Conservation (phyloP, 768 basidiomycete genomes). For the Mycena capillaripes region DNA sequence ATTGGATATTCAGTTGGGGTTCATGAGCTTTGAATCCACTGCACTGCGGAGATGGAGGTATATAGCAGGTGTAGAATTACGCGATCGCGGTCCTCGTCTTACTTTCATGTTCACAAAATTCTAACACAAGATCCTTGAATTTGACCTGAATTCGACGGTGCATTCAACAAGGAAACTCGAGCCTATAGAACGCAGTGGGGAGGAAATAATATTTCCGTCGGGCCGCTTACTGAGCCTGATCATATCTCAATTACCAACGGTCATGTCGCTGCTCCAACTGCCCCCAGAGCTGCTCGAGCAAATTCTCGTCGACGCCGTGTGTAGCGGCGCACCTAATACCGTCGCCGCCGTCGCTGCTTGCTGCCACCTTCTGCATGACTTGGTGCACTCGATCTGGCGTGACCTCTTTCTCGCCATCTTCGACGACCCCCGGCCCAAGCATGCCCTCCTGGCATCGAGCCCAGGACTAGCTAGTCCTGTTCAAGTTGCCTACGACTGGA, state of each 20-base stretch:
- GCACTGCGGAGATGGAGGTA: background rate
- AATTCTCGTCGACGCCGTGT: slow-evolving; percentile 45
- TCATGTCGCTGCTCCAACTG: slow-evolving; percentile 21
- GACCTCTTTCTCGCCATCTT: slow-evolving; percentile 62
- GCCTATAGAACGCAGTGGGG: no score
- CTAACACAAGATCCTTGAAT: no score
- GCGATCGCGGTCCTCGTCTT: no score
- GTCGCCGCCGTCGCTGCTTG: slow-evolving; percentile 51
- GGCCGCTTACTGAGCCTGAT: no score
- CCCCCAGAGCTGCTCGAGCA: slow-evolving; percentile 59
- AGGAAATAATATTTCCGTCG: no score
- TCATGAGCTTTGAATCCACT: background rate
- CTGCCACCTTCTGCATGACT: slow-evolving; percentile 47
- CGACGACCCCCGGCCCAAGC: slow-evolving; percentile 61
- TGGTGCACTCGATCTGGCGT: slow-evolving; percentile 63
- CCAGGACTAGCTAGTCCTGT: slow-evolving; percentile 3
- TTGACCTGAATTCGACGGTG: no score
- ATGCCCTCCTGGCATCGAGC: slow-evolving; percentile 27
- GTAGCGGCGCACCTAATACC: slow-evolving; percentile 30
- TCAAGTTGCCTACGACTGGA: slow-evolving; percentile 38
- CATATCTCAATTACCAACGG: background rate
- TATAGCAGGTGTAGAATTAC: background rate
- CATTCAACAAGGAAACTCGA: no score
- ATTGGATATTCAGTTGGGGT: slow-evolving; percentile 32
- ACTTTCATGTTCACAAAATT: no score